These are phyloP conservation scores for Trypanosomatidae sp. DNA, from an alignment of 208 protist genomes.

Conservation along the genomic window DNA sequence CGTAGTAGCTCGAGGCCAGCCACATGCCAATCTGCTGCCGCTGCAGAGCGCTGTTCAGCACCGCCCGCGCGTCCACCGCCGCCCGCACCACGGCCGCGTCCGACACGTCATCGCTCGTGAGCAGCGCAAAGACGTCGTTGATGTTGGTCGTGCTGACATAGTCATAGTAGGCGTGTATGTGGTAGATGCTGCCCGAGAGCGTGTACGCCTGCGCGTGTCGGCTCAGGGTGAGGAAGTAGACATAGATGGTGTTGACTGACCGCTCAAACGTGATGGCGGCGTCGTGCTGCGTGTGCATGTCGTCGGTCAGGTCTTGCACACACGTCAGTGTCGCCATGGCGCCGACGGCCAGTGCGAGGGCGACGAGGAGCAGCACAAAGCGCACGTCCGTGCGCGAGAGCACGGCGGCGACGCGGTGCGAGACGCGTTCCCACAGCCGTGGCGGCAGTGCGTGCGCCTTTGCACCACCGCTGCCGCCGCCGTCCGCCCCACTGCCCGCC, in stretches of 20 bases:
- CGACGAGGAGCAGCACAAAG: not conserved
- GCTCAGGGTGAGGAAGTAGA: not conserved
- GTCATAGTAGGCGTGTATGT: not conserved
- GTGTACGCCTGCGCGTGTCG: not conserved
- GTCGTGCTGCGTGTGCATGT: not conserved
- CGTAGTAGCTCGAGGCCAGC: conserved; percentile 9
- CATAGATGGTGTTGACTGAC: too few species aligned
- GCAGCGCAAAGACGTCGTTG: not conserved
- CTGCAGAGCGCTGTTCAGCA: conserved; percentile 8
- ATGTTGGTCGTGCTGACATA: not conserved
- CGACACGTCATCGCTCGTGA: not conserved
- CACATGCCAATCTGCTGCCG: conserved; percentile 10
- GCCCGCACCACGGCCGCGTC: not conserved
- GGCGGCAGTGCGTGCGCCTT: too few species aligned
- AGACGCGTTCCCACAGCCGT: too few species aligned
- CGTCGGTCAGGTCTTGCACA: not conserved
- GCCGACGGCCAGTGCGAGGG: not conserved
- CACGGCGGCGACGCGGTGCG: too few species aligned
- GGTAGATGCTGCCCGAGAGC: not conserved
- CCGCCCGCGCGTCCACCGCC: not conserved
- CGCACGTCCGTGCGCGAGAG: too few species aligned
- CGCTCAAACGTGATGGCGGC: not conserved
- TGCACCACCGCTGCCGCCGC: too few species aligned
- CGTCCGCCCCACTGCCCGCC: too few species aligned
- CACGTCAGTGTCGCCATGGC: not conserved